A percentile compares a stretch with the other conserved stretches of the same genome.
These are phyloP conservation scores for Ciborinia camelliae DNA, from an alignment of 2,329 filamentous ascomycete species.

Conservation along the genomic window DNA sequence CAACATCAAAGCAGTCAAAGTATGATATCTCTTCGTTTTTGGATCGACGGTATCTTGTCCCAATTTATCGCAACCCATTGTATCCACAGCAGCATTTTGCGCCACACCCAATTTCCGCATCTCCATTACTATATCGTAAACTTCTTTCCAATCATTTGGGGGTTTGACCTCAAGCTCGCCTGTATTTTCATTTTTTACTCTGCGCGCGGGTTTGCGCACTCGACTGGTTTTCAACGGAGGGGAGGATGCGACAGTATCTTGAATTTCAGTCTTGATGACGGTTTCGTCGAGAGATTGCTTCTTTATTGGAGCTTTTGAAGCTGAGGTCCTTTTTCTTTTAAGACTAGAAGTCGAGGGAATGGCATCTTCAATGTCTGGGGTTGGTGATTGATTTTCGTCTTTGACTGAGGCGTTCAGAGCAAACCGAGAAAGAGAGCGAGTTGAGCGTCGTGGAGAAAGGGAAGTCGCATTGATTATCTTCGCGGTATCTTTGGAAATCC, in stretches of 20 bases:
- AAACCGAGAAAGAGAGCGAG: constrained; percentile 51
- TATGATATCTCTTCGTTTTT: constrained; percentile 56
- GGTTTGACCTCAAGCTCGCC: constrained; percentile 48
- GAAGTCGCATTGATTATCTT: constrained; percentile 52
- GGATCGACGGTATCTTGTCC: constrained; percentile 14
- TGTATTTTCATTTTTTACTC: constrained; percentile 42
- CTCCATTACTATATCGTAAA: constrained; percentile 72
- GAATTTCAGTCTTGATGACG: constrained; percentile 43
- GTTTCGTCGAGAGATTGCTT: constrained; percentile 44
- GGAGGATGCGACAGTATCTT: constrained; percentile 34
- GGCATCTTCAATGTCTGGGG: constrained; percentile 57
- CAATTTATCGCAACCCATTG: constrained; percentile 55
- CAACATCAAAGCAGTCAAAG: constrained; percentile 66
- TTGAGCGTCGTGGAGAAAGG: constrained; percentile 42
- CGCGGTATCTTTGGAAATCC: constrained; percentile 55
- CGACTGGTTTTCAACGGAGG: constrained; percentile 36
- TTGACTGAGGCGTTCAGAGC: constrained; percentile 38
- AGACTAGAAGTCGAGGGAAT: constrained; percentile 33
- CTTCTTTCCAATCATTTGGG: constrained; percentile 77
- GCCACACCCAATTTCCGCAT: constrained; percentile 65
- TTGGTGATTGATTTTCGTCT: constrained; percentile 24
- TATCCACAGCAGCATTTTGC: constrained; percentile 83
- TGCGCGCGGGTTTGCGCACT: constrained; percentile 48
- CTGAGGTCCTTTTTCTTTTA: constrained; percentile 47
- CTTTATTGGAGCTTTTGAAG: constrained; percentile 39